These are phyloP conservation scores for Aspergillus fructus DNA, from an alignment of 2,329 filamentous ascomycete species.

Conservation along the genomic window DNA sequence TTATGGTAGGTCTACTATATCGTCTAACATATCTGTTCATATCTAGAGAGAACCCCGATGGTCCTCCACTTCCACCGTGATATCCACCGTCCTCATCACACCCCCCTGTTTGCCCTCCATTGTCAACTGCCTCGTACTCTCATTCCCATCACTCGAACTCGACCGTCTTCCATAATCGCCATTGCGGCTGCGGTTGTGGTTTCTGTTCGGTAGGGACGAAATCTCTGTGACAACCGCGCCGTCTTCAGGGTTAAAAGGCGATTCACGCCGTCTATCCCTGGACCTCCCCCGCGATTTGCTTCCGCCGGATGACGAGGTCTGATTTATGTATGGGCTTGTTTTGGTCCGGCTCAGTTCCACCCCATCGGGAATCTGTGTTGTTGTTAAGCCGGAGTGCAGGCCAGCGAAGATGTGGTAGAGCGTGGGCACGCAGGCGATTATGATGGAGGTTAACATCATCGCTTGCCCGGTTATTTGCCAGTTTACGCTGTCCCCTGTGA, in stretches of 20 bases:
- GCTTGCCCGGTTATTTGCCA: conserved; percentile 20
- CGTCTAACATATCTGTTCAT: no score
- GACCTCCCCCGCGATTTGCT: conserved; percentile 1
- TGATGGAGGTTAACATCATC: conserved; percentile 26
- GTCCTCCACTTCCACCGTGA: conserved; percentile 16
- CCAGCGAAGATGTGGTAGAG: conserved; percentile 28
- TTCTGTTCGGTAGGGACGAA: not conserved
- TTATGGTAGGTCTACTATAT: no score
- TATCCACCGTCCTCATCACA: conserved; percentile 21
- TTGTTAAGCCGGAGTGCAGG: conserved; percentile 22
- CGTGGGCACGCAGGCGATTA: conserved; percentile 26
- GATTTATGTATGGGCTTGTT: conserved; percentile 10
- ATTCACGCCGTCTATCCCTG: not conserved
- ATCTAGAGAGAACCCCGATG: no score
- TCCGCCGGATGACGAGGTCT: conserved; percentile 5
- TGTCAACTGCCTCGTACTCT: conserved; percentile 18
- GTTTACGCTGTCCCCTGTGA: conserved; percentile 18
- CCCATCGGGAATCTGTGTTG: conserved; percentile 18
- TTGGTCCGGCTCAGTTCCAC: conserved; percentile 16
- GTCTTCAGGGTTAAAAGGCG: not conserved
- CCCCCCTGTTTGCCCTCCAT: conserved; percentile 5
- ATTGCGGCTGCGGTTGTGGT: not conserved
- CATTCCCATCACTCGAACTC: conserved; percentile 13
- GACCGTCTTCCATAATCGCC: not conserved
- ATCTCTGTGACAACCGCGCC: not conserved